Conservation (phyloP, 2,329 filamentous ascomycete genomes). For the Dactylellina cionopaga region DNA sequence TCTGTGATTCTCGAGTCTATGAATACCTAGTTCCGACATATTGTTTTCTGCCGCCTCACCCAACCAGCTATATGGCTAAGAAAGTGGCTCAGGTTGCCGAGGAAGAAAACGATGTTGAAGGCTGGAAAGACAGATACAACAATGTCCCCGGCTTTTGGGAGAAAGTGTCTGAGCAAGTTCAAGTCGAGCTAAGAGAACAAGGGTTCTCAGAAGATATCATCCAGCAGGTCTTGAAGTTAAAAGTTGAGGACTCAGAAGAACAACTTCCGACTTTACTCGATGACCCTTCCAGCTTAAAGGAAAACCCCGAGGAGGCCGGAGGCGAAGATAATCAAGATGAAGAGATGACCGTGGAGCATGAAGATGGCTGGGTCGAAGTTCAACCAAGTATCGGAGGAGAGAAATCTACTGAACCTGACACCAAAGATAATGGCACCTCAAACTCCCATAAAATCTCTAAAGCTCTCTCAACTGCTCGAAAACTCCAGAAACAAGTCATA, state of each 20-base stretch:
- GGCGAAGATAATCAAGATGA: slow-evolving; percentile 37
- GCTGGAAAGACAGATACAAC: slow-evolving; percentile 74
- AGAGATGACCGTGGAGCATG: slow-evolving; percentile 33
- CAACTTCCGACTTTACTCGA: slow-evolving; percentile 73
- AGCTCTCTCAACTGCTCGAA: slow-evolving; percentile 39
- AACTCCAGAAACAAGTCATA: slow-evolving; percentile 53
- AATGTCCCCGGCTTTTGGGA: slow-evolving; percentile 86
- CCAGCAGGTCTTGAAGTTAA: slow-evolving; percentile 58
- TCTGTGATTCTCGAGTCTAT: slow-evolving; percentile 95
- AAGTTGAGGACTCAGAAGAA: slow-evolving; percentile 66
- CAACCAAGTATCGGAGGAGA: slow-evolving; percentile 25
- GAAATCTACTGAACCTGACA: slow-evolving; percentile 19
- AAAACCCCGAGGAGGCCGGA: slow-evolving; percentile 54
- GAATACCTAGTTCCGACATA: slow-evolving; percentile 96
- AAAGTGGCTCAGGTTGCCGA: slow-evolving; percentile 82
- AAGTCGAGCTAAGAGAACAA: slow-evolving; percentile 62
- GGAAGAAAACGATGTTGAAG: slow-evolving; percentile 76
- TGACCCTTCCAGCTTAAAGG: slow-evolving; percentile 71
- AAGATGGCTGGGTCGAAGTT: slow-evolving; percentile 2
- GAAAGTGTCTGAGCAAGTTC: slow-evolving; percentile 79
- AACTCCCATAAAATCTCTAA: slow-evolving; percentile 36
- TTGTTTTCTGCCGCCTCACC: slow-evolving; percentile 90
- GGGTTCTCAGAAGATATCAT: slow-evolving; percentile 67
- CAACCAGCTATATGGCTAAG: slow-evolving; percentile 83
- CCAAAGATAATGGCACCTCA: not conserved